A percentile compares a stretch with the other conserved stretches of the same genome.
These are phyloP conservation scores for Diaporthe caulivora DNA, from an alignment of 2,329 filamentous ascomycete genomes.

Conservation along the genomic window DNA sequence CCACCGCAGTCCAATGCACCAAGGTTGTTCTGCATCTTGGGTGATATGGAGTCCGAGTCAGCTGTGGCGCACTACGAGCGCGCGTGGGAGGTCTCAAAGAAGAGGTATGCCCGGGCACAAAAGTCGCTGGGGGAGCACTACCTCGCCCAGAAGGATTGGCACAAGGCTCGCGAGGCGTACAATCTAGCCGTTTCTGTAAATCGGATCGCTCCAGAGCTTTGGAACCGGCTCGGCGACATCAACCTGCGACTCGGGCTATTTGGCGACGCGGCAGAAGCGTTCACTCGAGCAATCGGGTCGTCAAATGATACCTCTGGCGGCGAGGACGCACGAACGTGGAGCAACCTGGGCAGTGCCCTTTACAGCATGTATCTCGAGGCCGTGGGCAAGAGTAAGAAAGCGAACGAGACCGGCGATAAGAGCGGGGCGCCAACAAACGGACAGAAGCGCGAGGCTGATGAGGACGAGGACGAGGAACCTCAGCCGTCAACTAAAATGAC, in stretches of 20 bases:
- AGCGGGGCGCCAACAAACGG: conserved; percentile 41
- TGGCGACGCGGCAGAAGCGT: conserved; percentile 84
- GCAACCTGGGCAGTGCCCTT: conserved; percentile 89
- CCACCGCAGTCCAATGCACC: conserved; percentile 86
- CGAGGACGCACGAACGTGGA: conserved; percentile 92
- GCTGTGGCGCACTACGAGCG: conserved; percentile 77
- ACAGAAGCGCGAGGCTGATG: conserved; percentile 45
- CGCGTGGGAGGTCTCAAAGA: conserved; percentile 87
- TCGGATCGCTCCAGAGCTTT: conserved; percentile 83
- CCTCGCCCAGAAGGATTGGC: conserved; percentile 74
- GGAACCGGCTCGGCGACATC: conserved; percentile 93
- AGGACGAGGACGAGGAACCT: conserved; percentile 44
- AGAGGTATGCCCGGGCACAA: conserved; percentile 88
- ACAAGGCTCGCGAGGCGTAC: conserved; percentile 82
- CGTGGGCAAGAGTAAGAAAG: conserved; percentile 52
- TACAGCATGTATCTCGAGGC: conserved; percentile 75
- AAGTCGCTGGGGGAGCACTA: conserved; percentile 86
- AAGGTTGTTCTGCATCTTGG: conserved; percentile 91
- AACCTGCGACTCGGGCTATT: conserved; percentile 83
- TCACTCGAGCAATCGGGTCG: conserved; percentile 81
- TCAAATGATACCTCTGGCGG: conserved; percentile 76
- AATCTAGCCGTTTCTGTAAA: conserved; percentile 82
- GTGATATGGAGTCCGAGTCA: conserved; percentile 84
- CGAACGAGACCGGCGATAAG: conserved; percentile 40
- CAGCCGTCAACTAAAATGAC: conserved; percentile 35